Conservation (phyloP, 306 rosid species). For the Cucurbita moschata region DNA sequence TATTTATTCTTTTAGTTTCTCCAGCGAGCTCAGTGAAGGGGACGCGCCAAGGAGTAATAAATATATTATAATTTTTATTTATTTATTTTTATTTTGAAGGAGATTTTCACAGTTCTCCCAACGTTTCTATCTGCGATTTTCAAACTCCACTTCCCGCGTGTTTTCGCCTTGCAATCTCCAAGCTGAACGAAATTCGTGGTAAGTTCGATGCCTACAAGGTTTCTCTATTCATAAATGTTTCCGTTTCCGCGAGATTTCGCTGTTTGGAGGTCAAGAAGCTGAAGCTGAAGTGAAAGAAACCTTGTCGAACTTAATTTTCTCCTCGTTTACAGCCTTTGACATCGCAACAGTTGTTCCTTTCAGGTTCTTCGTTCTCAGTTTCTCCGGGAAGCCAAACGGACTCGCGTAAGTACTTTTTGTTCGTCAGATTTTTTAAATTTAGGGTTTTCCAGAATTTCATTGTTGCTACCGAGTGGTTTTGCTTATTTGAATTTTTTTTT, state of each 20-base stretch:
- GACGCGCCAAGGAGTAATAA: not conserved
- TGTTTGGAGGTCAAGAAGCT: not conserved
- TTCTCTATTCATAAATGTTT: not conserved
- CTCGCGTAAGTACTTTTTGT: not conserved
- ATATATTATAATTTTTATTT: not conserved
- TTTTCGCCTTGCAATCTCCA: not conserved
- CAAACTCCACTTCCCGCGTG: constrained; percentile 3
- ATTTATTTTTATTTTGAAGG: not conserved
- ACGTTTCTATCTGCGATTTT: not conserved
- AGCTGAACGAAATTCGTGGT: not conserved
- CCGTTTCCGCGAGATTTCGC: not conserved
- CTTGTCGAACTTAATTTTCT: not conserved
- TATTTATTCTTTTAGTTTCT: not conserved
- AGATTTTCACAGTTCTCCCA: not conserved
- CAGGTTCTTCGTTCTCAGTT: not conserved
- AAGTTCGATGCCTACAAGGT: not conserved
- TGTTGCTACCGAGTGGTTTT: not conserved
- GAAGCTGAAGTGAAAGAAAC: too few species aligned
- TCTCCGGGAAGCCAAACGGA: not conserved
- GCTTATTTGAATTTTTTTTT: not conserved
- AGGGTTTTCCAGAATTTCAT: not conserved
- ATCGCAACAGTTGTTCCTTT: not conserved
- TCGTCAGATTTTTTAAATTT: not conserved
- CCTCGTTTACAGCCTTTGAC: not conserved
- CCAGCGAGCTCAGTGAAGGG: not conserved